A percentile compares a stretch with the other conserved stretches of the same genome.
phyloP scores from a whole-genome alignment of 169 alveolate species.

The Plasmodium ovale region DNA sequence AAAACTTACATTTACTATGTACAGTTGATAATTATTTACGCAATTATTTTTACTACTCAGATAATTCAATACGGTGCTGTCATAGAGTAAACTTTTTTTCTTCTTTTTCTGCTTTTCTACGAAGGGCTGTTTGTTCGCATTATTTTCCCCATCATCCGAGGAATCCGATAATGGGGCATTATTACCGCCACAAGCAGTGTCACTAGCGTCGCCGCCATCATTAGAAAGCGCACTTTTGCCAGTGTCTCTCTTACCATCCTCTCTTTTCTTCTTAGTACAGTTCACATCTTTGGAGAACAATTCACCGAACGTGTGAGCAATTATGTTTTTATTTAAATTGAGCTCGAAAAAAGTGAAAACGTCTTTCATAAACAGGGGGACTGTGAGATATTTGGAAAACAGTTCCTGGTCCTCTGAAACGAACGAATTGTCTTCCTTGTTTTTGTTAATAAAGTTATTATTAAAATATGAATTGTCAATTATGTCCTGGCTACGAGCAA shows the following conservation, averaged over 20 bases:
- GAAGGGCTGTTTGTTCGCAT: constrained; percentile 20
- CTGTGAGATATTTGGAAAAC: constrained; percentile 59
- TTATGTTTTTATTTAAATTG: constrained; percentile 65
- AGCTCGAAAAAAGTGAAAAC: constrained; percentile 65
- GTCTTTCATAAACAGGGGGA: constrained; percentile 75
- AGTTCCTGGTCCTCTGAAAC: constrained; percentile 37
- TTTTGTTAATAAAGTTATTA: constrained; percentile 28
- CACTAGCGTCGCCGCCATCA: neutral
- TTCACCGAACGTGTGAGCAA: constrained; percentile 26
- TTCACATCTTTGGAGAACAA: constrained; percentile 8
- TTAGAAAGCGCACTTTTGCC: neutral
- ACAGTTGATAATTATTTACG: constrained; percentile 55
- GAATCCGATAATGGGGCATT: too few species aligned
- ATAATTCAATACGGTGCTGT: constrained; percentile 44
- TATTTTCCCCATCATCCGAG: neutral
- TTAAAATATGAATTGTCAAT: constrained; percentile 65
- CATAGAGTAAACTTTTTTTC: constrained; percentile 59
- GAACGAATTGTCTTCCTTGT: constrained; percentile 46
- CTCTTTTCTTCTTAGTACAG: constrained; percentile 1
- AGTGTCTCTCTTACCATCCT: neutral
- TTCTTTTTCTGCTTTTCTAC: constrained; percentile 42
- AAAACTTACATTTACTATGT: constrained; percentile 43
- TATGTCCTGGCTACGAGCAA: constrained; percentile 25
- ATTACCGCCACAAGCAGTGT: neutral
- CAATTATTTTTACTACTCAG: constrained; percentile 24